Base-by-base conservation (phyloP, 106 monocot genomes). In the Platanthera zijinensis region DNA sequence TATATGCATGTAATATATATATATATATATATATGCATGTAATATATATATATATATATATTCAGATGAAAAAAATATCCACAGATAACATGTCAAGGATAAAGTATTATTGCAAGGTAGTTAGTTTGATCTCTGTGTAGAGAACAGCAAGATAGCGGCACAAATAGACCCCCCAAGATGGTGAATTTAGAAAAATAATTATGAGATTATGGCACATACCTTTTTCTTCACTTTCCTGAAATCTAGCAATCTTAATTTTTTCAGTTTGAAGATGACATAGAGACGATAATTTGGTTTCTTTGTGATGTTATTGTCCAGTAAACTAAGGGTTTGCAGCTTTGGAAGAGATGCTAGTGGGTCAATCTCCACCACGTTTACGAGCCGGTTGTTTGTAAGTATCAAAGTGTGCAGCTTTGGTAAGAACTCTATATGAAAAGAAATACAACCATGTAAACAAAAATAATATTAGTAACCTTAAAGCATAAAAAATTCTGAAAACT, bases 371-470 rank as follows among this genome's bases (percentile, higher is more conserved):
- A 97, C 75, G 57, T 97, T 97, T 56, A 89, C 91, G 46, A 97
- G 84, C n/a, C 96, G 96, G 39, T 97, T 97, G 84, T 93, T 93
- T 21, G 96, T 97, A 59, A 97, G 91, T 64, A 97, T 76, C 79
- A 97, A 76, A 50, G 96, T 91, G 75, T 97, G 96, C 80, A 97
- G 74, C 71, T 97, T 91, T 49, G 96, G 96, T 74, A 93, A 85
- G 54, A 82, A 97, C 66, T 93, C 96, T 97, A 84, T 79, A 76
- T 47, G 68, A 32, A 18, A 54, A 46, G 45, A 7, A 64, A 39
- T 62, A 7, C 19, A 18, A 74, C 7, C 25, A 10, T 28, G 48
- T 68, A 69, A 57, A 17, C 51, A 49, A 10, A 1, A 18, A 73
- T 28, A 69, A 50, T 17, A 45, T 74, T 32, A 13, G 12, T 14